Evolutionary conservation across 306 rosid genomes (phyloP), one percentile per base, ranked within the genome.

Genomic region (Inga leiocalycina): DNA sequence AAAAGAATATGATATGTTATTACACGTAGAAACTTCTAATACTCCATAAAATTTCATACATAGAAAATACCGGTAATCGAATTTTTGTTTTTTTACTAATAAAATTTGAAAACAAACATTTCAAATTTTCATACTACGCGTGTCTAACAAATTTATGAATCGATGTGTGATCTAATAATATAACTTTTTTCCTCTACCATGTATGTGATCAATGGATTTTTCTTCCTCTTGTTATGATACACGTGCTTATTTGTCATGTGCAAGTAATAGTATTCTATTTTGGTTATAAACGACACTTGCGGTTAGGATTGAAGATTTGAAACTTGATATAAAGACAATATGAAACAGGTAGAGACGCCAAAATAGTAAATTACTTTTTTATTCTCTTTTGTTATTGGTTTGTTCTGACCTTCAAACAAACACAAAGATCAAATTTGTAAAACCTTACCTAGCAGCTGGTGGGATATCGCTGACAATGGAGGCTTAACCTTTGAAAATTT

Each of bases 391-490:
- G 3, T 59, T n/a, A 59, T 59, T 59, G 32, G 66, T 59, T n/a
- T 5, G 32, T 74, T 74, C 27, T 48, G 6, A 48, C 44, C 43
- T 73, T 48, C 27, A 72, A 72, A 72, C 76, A 45, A 24, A 72
- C 76, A 72, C 56, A 10, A 72, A 44, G 16, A 69, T 14, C 51
- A 67, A 6, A 71, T 22, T 12, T 1, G 57, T 57, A 34, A 59
- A 75, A 24, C 66, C 66, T 34, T 48, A 75, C 78, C 78, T 75
- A 75, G 78, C 78, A 75, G 65, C 78, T 32, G 78, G 78, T 75
- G 78, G 78, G 48, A 75, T 75, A 75, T 75, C 78, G 45, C 78
- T 75, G 48, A 52, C 66, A 75, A 34, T 52, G 65, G 65, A 54
- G 46, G 46, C 46, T 17, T 17, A 34, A 32, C 30, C 78, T 75